Conservation (phyloP, 2,329 filamentous ascomycete species). For the Celoporthe dispersa region DNA sequence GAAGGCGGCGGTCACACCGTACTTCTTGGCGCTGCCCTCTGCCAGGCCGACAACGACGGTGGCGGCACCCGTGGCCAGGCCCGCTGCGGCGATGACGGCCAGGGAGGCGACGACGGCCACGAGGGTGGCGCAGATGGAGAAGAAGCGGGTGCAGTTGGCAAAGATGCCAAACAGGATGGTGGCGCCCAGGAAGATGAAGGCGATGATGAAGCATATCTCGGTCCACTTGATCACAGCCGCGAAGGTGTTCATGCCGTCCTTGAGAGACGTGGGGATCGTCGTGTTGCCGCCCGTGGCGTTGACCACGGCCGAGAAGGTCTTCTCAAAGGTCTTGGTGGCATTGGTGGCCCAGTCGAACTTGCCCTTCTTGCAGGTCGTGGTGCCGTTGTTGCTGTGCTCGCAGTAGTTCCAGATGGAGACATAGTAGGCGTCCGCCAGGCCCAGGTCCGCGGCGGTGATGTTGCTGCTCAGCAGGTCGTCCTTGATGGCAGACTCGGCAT, state of each 20-base stretch:
- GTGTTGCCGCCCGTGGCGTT: conserved; percentile 57
- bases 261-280: conserved; percentile 69
- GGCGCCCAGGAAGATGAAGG: conserved; percentile 69
- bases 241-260: conserved; percentile 73
- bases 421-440: conserved; percentile 77
- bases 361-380: conserved; percentile 70
- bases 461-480: conserved; percentile 39
- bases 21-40: conserved; percentile 68
- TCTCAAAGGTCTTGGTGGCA: conserved; percentile 66
- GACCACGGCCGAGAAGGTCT: conserved; percentile 56
- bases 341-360: conserved; percentile 79
- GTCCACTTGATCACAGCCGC: conserved; percentile 78
- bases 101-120: conserved; percentile 60
- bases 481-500: conserved; percentile 9
- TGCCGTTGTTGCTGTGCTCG: conserved; percentile 59
- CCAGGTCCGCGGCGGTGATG: conserved; percentile 61
- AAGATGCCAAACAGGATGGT: conserved; percentile 81
- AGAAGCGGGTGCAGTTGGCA: conserved; percentile 79
- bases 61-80: conserved; percentile 76
- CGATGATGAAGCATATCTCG: conserved; percentile 77
- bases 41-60: conserved; percentile 71
- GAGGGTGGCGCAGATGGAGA: conserved; percentile 76
- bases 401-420: conserved; percentile 90
- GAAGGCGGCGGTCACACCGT: conserved; percentile 70
- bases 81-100: conserved; percentile 64